These are phyloP conservation scores for Solanum habrochaites DNA, from an alignment of 257 asterid genomes.

Conservation along the genomic window DNA sequence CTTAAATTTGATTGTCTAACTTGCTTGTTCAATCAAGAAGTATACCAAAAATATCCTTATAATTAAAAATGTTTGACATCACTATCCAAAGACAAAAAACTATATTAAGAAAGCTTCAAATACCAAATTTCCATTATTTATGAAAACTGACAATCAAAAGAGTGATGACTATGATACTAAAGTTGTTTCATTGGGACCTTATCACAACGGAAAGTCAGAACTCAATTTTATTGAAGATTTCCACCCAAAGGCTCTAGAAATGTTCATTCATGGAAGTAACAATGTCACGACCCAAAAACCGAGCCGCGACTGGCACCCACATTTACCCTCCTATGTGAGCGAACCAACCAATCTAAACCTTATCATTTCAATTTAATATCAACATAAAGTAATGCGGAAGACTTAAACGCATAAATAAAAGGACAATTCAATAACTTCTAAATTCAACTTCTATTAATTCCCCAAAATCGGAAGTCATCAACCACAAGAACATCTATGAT, in stretches of 20 bases:
- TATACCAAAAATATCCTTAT: not conserved
- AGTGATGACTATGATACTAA: not conserved
- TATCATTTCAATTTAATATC: too few species aligned
- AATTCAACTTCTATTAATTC: too few species aligned
- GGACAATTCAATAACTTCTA: too few species aligned
- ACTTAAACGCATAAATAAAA: too few species aligned
- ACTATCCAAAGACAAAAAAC: not conserved
- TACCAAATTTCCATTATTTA: not conserved
- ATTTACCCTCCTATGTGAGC: too few species aligned
- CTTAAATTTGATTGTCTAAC: not conserved
- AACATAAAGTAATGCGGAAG: too few species aligned
- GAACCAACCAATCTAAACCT: too few species aligned
- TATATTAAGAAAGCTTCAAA: not conserved
- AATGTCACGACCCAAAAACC: too few species aligned
- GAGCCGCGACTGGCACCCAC: too few species aligned
- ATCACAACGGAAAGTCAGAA: conserved; percentile 8
- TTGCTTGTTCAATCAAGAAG: not conserved
- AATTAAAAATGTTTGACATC: not conserved
- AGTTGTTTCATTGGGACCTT: conserved; percentile 20
- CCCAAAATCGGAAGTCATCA: too few species aligned
- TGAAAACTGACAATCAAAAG: not conserved
- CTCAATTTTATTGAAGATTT: conserved; percentile 9
- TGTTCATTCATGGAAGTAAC: not conserved
- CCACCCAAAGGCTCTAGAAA: conserved; percentile 1
- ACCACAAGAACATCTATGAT: too few species aligned